Percentiles rank a stretch among this genome's conserved stretches.
Evolutionary conservation across 2,329 filamentous ascomycete genomes (phyloP).

Genomic region (Fusarium sp.): DNA sequence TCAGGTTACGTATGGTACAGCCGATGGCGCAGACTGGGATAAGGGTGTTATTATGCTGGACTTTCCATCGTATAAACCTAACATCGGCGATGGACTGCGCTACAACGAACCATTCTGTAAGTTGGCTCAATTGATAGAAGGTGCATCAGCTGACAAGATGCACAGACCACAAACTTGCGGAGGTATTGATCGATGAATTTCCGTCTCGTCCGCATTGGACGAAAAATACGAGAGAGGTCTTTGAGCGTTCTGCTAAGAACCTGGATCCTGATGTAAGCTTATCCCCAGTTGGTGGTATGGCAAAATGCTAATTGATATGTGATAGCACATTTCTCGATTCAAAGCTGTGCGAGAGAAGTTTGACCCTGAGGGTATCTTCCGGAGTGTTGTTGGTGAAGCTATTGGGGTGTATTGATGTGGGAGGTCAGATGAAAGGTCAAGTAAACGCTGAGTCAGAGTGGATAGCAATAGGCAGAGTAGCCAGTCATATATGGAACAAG

Average conservation of each 20-base stretch:
- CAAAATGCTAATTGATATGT: background rate
- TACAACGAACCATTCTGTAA: background rate
- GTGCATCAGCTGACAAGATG: rapidly evolving
- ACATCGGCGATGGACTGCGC: background rate
- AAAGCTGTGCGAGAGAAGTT: slow-evolving; percentile 1
- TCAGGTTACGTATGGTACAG: background rate
- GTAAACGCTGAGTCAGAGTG: no score
- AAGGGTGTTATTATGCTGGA: slow-evolving; percentile 10
- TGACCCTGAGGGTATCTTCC: background rate
- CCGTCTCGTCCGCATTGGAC: background rate
- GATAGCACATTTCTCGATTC: slow-evolving; percentile 3
- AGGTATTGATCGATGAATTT: background rate
- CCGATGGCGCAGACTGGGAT: background rate
- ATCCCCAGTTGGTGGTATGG: no score
- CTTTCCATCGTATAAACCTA: background rate
- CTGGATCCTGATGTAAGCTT: slow-evolving; percentile 4
- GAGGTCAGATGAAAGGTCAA: no score
- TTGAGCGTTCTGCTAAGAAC: slow-evolving; percentile 3
- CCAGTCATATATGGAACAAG: no score
- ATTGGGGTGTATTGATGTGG: slow-evolving; percentile 12
- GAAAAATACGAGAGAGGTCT: slow-evolving; percentile 5
- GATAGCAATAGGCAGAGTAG: no score
- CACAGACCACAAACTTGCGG: slow-evolving; percentile 2
- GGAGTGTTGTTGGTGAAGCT: slow-evolving; percentile 6
- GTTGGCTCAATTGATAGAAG: rapidly evolving